These are phyloP conservation scores for Exophiala mesophila DNA, from an alignment of 2,329 filamentous ascomycete genomes.

Conservation along the genomic window DNA sequence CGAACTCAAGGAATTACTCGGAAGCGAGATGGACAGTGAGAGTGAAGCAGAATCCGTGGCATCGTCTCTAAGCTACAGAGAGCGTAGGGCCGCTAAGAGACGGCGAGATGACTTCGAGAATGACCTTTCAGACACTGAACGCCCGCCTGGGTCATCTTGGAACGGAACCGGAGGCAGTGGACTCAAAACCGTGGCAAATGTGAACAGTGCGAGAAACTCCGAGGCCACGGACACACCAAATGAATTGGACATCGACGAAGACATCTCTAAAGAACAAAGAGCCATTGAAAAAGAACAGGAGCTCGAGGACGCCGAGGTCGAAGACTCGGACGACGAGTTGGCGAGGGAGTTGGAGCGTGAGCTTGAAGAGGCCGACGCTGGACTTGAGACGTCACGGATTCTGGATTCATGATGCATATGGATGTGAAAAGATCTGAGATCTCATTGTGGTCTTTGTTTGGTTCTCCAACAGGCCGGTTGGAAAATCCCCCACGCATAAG, in stretches of 20 bases:
- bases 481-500: too few species aligned
- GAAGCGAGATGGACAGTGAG: conserved; percentile 46
- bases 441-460: too few species aligned
- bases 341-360: conserved; percentile 57
- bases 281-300: conserved; percentile 30
- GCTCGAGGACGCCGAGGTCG: conserved; percentile 29
- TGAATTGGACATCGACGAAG: conserved; percentile 22
- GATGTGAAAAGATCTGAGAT: not conserved
- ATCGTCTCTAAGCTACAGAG: conserved; percentile 25
- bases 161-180: conserved; percentile 21
- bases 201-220: conserved; percentile 12
- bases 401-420: conserved; percentile 3
- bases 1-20: conserved; percentile 70
- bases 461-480: too few species aligned
- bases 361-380: conserved; percentile 41
- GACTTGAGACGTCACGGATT: conserved; percentile 10
- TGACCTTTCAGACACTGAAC: conserved; percentile 35
- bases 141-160: conserved; percentile 27
- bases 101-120: conserved; percentile 54
- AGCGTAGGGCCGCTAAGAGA: conserved; percentile 31
- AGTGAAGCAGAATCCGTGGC: conserved; percentile 42
- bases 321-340: conserved; percentile 44
- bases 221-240: conserved; percentile 12
- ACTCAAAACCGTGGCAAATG: conserved; percentile 18
- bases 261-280: conserved; percentile 27